Conservation (phyloP, 306 rosid genomes). For the Acacia acuminata region DNA sequence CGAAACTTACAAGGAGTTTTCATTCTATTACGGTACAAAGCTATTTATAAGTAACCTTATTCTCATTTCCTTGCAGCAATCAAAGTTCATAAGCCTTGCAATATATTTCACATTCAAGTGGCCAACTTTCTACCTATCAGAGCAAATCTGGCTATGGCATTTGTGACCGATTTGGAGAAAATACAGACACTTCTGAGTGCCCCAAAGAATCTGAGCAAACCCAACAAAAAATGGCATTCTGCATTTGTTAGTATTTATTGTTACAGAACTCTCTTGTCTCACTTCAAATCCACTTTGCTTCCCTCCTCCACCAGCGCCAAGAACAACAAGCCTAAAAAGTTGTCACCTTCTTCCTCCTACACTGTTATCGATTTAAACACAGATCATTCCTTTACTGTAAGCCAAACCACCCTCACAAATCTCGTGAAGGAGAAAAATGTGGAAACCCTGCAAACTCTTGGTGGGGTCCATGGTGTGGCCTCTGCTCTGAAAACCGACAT, state of each 20-base stretch:
- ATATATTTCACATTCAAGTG: neutral
- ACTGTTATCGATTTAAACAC: neutral
- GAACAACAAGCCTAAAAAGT: neutral
- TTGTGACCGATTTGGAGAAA: neutral
- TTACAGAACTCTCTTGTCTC: constrained; percentile 8
- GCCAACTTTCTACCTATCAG: too few relatives aligned
- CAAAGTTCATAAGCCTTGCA: too few relatives aligned
- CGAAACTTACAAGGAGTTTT: too few relatives aligned
- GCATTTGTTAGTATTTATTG: constrained; percentile 44
- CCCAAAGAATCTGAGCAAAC: neutral
- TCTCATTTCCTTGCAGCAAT: too few relatives aligned
- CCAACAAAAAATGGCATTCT: constrained; percentile 35
- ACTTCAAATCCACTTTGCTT: neutral
- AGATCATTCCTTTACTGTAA: neutral
- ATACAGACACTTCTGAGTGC: neutral
- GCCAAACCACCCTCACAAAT: neutral
- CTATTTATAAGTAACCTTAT: too few relatives aligned
- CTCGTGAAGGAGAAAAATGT: neutral
- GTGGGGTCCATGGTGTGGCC: neutral
- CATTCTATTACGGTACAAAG: too few relatives aligned
- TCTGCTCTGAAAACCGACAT: neutral
- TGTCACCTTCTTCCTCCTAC: constrained; percentile 15
- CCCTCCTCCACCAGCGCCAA: neutral
- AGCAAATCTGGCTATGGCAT: neutral
- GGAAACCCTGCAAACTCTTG: neutral